These are phyloP conservation scores for Melastoma malabathricum DNA, from an alignment of 345 rosid genomes.

Conservation along the genomic window DNA sequence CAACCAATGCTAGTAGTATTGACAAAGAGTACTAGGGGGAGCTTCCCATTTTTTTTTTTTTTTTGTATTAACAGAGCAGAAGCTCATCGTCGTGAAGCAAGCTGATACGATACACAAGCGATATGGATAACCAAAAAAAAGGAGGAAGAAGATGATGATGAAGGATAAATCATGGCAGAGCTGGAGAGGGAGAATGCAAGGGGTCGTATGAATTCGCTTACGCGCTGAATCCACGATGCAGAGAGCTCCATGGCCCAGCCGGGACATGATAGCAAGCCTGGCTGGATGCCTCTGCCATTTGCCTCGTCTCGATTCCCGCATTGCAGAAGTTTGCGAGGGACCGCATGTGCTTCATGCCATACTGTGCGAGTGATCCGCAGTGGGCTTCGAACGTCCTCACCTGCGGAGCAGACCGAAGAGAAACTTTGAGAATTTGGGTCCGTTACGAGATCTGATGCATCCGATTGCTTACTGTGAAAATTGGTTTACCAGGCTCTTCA, in stretches of 20 bases:
- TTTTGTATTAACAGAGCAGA: no score
- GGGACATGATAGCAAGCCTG: constrained; percentile 74
- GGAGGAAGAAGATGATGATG: no score
- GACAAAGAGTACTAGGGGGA: no score
- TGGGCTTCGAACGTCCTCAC: constrained; percentile 78
- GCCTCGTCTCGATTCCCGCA: constrained; percentile 46
- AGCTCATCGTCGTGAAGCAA: no score
- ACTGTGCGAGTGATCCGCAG: constrained; percentile 82
- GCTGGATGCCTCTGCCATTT: constrained; percentile 75
- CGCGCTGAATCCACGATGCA: constrained; percentile 69
- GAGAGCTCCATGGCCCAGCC: constrained; percentile 71
- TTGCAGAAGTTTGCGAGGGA: constrained; percentile 87
- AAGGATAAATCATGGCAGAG: no score
- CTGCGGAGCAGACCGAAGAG: constrained; percentile 14
- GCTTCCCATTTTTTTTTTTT: no score
- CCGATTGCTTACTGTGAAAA: no score
- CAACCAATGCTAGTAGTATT: no score
- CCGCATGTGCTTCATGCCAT: constrained; percentile 97
- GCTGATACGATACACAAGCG: no score
- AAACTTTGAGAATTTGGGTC: not conserved
- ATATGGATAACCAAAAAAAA: no score
- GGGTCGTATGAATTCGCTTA: constrained; percentile 6
- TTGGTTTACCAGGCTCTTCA: constrained; percentile 47
- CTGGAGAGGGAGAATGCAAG: no score
- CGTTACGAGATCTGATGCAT: not conserved